Conservation (phyloP, 106 monocot genomes). For the Phalaenopsis equestris region DNA sequence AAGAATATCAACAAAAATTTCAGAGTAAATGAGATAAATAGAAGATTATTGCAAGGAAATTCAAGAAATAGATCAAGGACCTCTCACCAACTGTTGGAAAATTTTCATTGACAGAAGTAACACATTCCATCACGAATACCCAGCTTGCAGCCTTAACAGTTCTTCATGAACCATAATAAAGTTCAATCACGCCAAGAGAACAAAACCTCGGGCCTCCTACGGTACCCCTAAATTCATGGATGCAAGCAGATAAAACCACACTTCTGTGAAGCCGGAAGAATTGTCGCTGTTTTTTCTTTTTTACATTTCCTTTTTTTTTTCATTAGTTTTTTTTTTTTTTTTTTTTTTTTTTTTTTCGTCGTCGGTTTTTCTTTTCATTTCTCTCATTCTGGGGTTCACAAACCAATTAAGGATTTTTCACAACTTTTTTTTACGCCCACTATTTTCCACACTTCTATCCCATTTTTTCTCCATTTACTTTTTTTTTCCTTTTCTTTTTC, state of each 20-base stretch:
- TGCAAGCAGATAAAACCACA: not conserved
- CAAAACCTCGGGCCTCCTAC: not conserved
- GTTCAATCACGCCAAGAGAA: constrained; percentile 5
- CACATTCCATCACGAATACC: constrained; percentile 4
- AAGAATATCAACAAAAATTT: not conserved
- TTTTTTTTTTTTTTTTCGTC: not conserved
- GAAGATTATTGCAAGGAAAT: not conserved
- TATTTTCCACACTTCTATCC: not conserved
- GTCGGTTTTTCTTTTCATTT: constrained; percentile 7
- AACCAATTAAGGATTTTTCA: not conserved
- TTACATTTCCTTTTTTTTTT: not conserved
- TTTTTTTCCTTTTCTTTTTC: not conserved
- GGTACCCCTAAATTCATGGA: not conserved
- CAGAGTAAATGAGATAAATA: not conserved
- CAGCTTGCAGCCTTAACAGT: constrained; percentile 5
- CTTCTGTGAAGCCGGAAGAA: not conserved
- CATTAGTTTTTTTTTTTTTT: not conserved
- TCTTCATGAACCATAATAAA: constrained; percentile 7
- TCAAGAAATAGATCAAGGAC: constrained; percentile 22
- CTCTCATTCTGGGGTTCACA: constrained; percentile 1
- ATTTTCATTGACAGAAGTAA: constrained; percentile 3
- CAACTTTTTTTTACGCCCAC: not conserved
- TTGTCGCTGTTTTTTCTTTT: not conserved
- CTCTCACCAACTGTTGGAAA: constrained; percentile 27
- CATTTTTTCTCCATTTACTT: not conserved